A percentile compares a stretch with the other conserved stretches of the same genome.
Evolutionary conservation across 306 rosid genomes (phyloP).

Genomic region (Abrus pulchellus): DNA sequence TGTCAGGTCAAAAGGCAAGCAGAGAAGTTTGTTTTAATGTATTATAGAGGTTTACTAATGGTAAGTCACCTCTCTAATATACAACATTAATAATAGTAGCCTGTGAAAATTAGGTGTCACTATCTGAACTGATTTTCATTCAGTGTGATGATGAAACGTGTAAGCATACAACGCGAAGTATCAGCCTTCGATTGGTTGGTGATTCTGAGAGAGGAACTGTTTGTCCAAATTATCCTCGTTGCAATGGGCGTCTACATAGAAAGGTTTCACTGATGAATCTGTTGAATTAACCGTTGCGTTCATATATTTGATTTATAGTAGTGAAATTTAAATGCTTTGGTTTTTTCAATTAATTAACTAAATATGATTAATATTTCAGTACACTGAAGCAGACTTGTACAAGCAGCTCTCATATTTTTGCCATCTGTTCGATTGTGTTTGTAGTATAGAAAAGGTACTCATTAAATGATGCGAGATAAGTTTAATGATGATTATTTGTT

Average conservation of each 20-base stretch:
- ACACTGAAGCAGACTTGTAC: constrained; percentile 85
- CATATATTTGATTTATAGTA: constrained; percentile 4
- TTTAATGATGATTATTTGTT: constrained; percentile 1
- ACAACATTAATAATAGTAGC: constrained; percentile 25
- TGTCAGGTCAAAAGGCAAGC: constrained; percentile 91
- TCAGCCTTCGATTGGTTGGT: constrained; percentile 80
- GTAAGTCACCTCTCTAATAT: constrained; percentile 56
- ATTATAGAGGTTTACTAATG: constrained; percentile 77
- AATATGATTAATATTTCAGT: constrained; percentile 55
- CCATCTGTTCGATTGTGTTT: constrained; percentile 71
- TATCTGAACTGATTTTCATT: constrained; percentile 36
- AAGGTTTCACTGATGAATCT: constrained; percentile 61
- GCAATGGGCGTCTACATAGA: constrained; percentile 82
- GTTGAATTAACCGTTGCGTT: constrained; percentile 22
- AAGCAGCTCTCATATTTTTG: constrained; percentile 90
- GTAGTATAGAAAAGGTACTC: constrained; percentile 80
- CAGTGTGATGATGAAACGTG: constrained; percentile 99
- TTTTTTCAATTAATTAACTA: constrained; percentile 16
- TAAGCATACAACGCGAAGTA: constrained; percentile 74
- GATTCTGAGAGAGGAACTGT: constrained; percentile 95
- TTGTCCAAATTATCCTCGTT: constrained; percentile 92
- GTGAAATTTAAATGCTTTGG: not conserved
- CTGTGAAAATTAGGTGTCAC: constrained; percentile 7
- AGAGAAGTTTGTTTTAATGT: constrained; percentile 71
- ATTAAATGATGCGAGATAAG: not conserved